Evolutionary conservation across 1,139 yeast genomes (phyloP).

Genomic region (Meyerozyma athensensis): DNA sequence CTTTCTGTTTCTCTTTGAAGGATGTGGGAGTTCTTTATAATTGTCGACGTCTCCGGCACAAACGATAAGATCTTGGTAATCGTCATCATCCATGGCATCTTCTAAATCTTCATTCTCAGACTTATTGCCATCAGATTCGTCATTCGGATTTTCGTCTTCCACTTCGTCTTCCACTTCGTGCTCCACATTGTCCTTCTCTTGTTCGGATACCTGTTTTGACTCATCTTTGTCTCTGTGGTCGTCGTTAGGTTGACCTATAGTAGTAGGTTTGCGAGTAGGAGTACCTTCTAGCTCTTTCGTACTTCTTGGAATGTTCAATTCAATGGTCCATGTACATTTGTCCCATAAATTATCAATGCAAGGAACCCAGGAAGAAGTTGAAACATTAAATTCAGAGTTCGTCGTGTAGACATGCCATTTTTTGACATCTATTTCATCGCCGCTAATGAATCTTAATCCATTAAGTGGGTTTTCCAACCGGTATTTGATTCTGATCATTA

Average conservation of each 20-base stretch:
- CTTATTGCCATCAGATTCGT: conserved; percentile 17
- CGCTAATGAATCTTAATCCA: conserved; percentile 74
- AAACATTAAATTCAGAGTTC: conserved; percentile 70
- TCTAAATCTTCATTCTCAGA: conserved; percentile 21
- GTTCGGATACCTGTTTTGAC: conserved; percentile 19
- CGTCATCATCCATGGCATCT: conserved; percentile 34
- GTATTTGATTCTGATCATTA: conserved; percentile 68
- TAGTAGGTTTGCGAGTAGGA: conserved; percentile 45
- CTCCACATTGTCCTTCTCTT: conserved; percentile 9
- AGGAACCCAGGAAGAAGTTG: conserved; percentile 96
- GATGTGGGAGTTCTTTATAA: conserved; percentile 45
- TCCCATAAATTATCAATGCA: conserved; percentile 90
- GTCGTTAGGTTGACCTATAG: too few species aligned
- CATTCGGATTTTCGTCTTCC: conserved; percentile 8
- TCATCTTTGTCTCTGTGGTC: too few species aligned
- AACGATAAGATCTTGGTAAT: conserved; percentile 56
- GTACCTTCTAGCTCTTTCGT: conserved; percentile 44
- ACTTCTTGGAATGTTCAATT: conserved; percentile 76
- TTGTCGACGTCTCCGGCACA: conserved; percentile 69
- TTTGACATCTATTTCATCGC: conserved; percentile 29
- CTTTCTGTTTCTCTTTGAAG: conserved; percentile 64
- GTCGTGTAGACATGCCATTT: conserved; percentile 84
- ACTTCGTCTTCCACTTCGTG: conserved; percentile 5
- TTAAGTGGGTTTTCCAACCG: conserved; percentile 59
- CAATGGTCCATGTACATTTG: conserved; percentile 88